Evolutionary conservation across 2,329 filamentous ascomycete species (phyloP), one percentile per base, ranked within the genome.

Genomic region (Annulohypoxylon truncatum): DNA sequence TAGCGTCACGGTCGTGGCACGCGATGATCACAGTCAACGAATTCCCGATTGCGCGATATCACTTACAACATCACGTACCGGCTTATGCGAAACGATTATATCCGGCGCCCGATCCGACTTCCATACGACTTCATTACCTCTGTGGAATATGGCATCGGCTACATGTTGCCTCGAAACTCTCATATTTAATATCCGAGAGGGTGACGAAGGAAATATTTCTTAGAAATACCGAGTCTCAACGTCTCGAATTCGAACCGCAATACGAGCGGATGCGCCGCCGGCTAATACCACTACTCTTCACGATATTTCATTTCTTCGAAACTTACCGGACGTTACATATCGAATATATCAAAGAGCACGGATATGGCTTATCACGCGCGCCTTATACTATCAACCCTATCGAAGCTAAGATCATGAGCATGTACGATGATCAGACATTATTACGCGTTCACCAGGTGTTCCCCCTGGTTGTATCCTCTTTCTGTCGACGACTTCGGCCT

Each of bases 301-400:
- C 87, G 10, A 81, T 89, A 22, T 90, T 90, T 69, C 88, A 90
- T 74, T 90, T 90, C 73, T 90, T 90, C 73, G 88, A 90, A 74
- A 88, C 82, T 0, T 90, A 89, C 72, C 85, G 88, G 62, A 83
- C 82, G 38, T 79, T 89, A 2, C 87, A 90, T 69, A 75, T 89
- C 6, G 78, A 87, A 69, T 86, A 87, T 65, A 82, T 90, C 22
- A 78, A 80, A 51, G 80, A 85, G 50, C 81, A 87, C 38, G 84
- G 85, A 10, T 79, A 84, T 51, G 85, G 87, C 4, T 70, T 90
- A 47, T 77, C 78, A 40, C 80, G 75, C 42, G 81, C 82, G 57
- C 84, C 87, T 0, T 89, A 86, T 69, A 90, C 87, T 0, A 64
- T 86, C 40, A 89, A 90, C 70, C 88, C 88, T 0, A 87, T 90